phyloP scores from a whole-genome alignment of 73 alveolate genomes.

The Effrenium voratum region DNA sequence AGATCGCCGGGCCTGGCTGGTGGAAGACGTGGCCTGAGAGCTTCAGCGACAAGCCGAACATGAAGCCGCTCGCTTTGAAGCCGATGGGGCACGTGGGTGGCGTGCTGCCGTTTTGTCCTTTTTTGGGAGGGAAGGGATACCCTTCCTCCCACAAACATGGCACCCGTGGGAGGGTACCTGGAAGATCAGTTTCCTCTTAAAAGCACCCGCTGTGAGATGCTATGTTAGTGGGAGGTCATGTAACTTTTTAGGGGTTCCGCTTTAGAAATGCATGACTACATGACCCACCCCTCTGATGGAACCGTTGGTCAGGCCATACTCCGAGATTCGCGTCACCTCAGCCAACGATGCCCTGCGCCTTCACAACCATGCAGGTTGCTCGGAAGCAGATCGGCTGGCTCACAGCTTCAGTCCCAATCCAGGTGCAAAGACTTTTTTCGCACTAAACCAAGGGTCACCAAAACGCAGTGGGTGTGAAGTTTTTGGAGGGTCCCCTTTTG shows the following conservation, averaged over 20 bases:
- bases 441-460: too few species aligned
- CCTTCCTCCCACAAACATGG: too few species aligned
- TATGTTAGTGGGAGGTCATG: too few species aligned
- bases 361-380: slow-evolving; percentile 79
- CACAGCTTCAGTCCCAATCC: too few species aligned
- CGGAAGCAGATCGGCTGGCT: too few species aligned
- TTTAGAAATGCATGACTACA: too few species aligned
- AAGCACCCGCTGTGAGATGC: too few species aligned
- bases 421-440: too few species aligned
- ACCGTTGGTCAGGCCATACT: slow-evolving; percentile 75
- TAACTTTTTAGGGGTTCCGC: too few species aligned
- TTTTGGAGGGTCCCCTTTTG: neutral
- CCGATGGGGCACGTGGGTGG: neutral
- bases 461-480: neutral
- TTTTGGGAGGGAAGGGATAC: neutral
- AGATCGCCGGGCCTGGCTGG: slow-evolving; percentile 72
- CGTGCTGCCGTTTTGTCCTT: neutral
- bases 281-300: too few species aligned
- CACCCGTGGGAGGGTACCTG: too few species aligned
- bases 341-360: slow-evolving; percentile 31
- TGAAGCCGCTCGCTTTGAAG: neutral
- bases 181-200: too few species aligned
- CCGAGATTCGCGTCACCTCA: slow-evolving; percentile 55
- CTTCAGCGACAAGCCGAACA: slow-evolving; percentile 49
- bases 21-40: slow-evolving; percentile 77